Evolutionary conservation across 495 filamentous ascomycete species (phyloP), one percentile per base, ranked within the genome.

Genomic region (Aspergillus panamensis): DNA sequence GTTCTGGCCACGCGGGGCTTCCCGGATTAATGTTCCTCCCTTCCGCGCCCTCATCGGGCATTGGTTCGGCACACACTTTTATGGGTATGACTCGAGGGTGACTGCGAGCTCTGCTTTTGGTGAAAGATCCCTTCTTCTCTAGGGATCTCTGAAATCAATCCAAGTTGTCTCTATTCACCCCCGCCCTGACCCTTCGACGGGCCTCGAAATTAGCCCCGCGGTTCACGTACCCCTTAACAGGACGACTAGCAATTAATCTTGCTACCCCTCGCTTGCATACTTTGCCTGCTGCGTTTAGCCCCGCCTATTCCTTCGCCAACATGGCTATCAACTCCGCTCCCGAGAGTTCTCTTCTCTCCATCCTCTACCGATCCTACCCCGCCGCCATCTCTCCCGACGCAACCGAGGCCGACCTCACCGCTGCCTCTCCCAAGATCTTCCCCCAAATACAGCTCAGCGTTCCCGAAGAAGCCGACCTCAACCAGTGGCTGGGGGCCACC

Each of bases 401-500:
- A 48, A 74, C 74, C 51, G 79, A 85, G 66, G 70, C 77, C 50
- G 77, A 82, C 55, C 76, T 80, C 50, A 58, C 70, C 35, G 67
- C 70, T 47, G 72, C 78, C 33, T 82, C 82, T 6, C 69, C 77
- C 59, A 72, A 76, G 55, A 83, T 91, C 63, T 89, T 92, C 77
- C 77, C 84, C 51, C 69, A 79, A 57, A 80, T 80, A 64, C 84
- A 81, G 60, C 96, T 93, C 72, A 84, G 82, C 53, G 77, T 82
- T 61, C 75, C 82, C 57, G 93, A 98, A 73, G 83, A 89, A 70
- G 83, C 88, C 25, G 92, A 95, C 72, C 87, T 95, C 69, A 83
- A 87, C 66, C 85, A 92, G 79, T 96, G 92, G 92, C 77, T 96
- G 63, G 83, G 81, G 63, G 87, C 87, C 43, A 83, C 87, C 54